Conservation (phyloP, 352 stramenopile species). For the Peronospora tabacina region DNA sequence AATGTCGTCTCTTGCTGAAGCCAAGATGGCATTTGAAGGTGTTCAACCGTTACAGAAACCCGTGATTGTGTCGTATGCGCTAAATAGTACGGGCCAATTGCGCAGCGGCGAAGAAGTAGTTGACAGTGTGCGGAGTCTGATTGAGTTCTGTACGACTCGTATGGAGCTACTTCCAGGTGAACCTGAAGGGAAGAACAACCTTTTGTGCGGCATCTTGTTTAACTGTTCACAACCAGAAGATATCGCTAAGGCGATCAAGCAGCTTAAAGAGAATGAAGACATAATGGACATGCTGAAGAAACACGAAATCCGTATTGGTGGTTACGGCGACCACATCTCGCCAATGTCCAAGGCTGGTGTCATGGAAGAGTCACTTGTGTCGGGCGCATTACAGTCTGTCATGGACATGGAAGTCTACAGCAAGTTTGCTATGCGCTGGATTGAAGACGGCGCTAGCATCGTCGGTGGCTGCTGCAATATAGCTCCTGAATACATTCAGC, state of each 20-base stretch:
- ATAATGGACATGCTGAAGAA: constrained; percentile 27
- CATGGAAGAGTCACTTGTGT: constrained; percentile 65
- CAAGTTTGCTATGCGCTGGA: constrained; percentile 71
- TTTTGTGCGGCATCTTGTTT: constrained; percentile 78
- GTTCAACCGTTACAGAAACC: constrained; percentile 54
- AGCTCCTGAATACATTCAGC: constrained; percentile 66
- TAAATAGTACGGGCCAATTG: constrained; percentile 61
- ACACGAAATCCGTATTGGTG: constrained; percentile 50
- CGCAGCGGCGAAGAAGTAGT: constrained; percentile 71
- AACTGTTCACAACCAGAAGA: constrained; percentile 90
- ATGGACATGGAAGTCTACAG: constrained; percentile 64
- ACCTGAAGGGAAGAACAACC: constrained; percentile 14
- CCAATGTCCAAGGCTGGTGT: constrained; percentile 44
- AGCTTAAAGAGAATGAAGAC: constrained; percentile 31
- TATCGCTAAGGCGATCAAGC: constrained; percentile 74
- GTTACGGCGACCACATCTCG: constrained; percentile 87
- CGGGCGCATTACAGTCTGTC: constrained; percentile 57
- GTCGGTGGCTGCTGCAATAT: constrained; percentile 89
- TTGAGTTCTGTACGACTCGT: constrained; percentile 32
- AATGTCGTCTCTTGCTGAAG: constrained; percentile 86
- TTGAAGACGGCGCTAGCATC: constrained; percentile 58
- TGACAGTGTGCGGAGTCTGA: constrained; percentile 38
- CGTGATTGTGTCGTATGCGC: constrained; percentile 83
- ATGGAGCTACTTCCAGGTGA: constrained; percentile 16
- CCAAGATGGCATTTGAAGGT: constrained; percentile 71